Evolutionary conservation across 805 yeast species (phyloP).

Genomic region (Candida nemodendra): DNA sequence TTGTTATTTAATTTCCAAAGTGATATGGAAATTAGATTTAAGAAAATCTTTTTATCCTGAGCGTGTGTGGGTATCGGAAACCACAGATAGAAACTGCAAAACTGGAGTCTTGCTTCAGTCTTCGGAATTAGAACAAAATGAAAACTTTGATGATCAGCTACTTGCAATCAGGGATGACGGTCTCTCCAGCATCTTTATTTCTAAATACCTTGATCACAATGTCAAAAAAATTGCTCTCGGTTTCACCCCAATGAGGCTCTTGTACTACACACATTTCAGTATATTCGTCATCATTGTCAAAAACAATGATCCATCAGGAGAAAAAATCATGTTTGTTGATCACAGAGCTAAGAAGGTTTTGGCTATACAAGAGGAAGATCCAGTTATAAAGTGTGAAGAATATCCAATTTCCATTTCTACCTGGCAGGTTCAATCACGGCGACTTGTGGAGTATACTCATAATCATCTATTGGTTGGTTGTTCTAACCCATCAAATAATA

Average conservation of each 20-base stretch:
- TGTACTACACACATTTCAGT: conserved; percentile 24
- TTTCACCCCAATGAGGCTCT: conserved; percentile 26
- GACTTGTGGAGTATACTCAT: conserved; percentile 17
- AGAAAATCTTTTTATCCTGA: conserved; percentile 24
- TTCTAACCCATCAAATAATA: conserved; percentile 7
- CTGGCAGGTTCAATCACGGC: conserved; percentile 32
- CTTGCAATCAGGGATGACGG: conserved; percentile 36
- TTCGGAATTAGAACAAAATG: conserved; percentile 2
- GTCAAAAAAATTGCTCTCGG: conserved; percentile 27
- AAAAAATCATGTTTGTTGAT: conserved; percentile 25
- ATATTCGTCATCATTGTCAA: conserved; percentile 22
- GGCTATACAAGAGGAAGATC: conserved; percentile 1
- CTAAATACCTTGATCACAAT: conserved; percentile 14
- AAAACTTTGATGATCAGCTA: conserved; percentile 16
- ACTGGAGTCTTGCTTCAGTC: conserved; percentile 14
- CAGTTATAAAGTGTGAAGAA: conserved; percentile 22
- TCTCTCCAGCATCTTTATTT: conserved; percentile 24
- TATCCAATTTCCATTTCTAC: conserved; percentile 31
- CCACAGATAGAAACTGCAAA: conserved; percentile 21
- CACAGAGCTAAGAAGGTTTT: conserved; percentile 17
- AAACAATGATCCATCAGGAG: conserved; percentile 2
- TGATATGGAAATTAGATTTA: conserved; percentile 30
- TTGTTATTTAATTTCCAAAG: conserved; percentile 22
- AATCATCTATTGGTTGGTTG: conserved; percentile 37
- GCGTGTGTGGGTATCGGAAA: conserved; percentile 26